These are phyloP conservation scores for Kodamaea plutei DNA, from an alignment of 1,139 yeast species.

Conservation along the genomic window DNA sequence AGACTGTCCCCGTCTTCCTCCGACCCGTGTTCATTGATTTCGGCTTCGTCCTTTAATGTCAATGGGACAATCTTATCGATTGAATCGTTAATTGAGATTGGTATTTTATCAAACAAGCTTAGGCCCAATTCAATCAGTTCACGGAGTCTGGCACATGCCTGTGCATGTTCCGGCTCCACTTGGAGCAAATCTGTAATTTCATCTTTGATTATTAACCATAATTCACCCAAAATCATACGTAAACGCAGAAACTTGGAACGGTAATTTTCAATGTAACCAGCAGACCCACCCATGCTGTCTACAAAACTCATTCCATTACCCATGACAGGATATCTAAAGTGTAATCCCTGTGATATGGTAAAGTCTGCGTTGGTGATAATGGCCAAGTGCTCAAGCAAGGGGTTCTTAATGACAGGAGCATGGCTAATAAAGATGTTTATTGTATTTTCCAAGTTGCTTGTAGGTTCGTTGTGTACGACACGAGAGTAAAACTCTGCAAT, in stretches of 20 bases:
- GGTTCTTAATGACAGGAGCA: slow-evolving; percentile 62
- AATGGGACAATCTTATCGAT: slow-evolving; percentile 43
- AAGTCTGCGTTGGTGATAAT: slow-evolving; percentile 67
- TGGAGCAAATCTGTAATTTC: slow-evolving; percentile 39
- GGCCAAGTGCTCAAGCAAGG: slow-evolving; percentile 65
- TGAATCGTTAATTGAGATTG: slow-evolving; percentile 42
- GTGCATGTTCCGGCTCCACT: background rate
- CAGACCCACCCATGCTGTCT: slow-evolving; percentile 39
- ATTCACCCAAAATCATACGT: slow-evolving; percentile 56
- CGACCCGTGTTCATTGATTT: slow-evolving; percentile 17
- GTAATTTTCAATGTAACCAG: slow-evolving; percentile 54
- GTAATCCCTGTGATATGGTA: slow-evolving; percentile 68
- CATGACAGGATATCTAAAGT: slow-evolving; percentile 67
- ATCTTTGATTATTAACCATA: slow-evolving; percentile 59
- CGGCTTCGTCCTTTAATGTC: slow-evolving; percentile 20
- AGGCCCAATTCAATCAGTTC: slow-evolving; percentile 47
- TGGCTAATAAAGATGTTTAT: slow-evolving; percentile 64
- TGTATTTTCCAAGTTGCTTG: slow-evolving; percentile 25
- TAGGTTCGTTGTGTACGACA: slow-evolving; percentile 10
- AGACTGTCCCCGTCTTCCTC: slow-evolving; percentile 13
- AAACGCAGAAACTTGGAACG: slow-evolving; percentile 59
- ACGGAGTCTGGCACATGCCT: slow-evolving; percentile 3
- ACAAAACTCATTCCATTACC: slow-evolving; percentile 66
- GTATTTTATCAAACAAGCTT: slow-evolving; percentile 62
- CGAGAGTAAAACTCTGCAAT: slow-evolving; percentile 50